Percentiles rank a stretch among this genome's conserved stretches.
Conservation (phyloP, 108 stramenopile genomes). For the Pseudonitzschia multiseries region DNA sequence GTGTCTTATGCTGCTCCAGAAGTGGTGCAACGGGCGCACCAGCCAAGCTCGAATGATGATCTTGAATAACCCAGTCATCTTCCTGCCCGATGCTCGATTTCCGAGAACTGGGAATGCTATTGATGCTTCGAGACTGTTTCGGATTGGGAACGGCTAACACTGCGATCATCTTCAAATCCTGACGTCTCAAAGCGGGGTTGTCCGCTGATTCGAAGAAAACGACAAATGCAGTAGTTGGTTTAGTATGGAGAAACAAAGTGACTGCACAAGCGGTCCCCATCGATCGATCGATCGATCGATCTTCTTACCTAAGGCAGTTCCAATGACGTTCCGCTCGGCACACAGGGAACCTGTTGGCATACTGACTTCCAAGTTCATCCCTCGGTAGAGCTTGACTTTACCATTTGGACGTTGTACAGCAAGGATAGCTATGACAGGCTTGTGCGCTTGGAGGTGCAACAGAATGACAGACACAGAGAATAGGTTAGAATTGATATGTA, state of each 20-base stretch:
- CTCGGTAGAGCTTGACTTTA: conserved; percentile 74
- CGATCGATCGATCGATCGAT: too few species aligned
- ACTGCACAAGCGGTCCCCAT: too few species aligned
- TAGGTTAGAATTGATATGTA: neutral
- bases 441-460: conserved; percentile 52
- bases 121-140: conserved; percentile 32
- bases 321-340: conserved; percentile 97
- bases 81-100: conserved; percentile 14
- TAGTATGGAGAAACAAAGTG: neutral
- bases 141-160: conserved; percentile 79
- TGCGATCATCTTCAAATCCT: conserved; percentile 83
- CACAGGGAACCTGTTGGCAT: conserved; percentile 98
- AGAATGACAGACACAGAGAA: neutral
- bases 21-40: neutral
- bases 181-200: conserved; percentile 74
- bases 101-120: conserved; percentile 41
- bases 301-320: conserved; percentile 60
- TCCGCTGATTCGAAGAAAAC: conserved; percentile 31
- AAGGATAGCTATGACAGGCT: conserved; percentile 96
- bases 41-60: neutral
- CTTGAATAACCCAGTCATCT: conserved; percentile 15
- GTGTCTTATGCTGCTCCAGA: neutral
- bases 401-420: conserved; percentile 70
- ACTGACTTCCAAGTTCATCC: conserved; percentile 97
- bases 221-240: neutral